Percentiles rank a stretch among this genome's conserved stretches.
Evolutionary conservation across 2,329 filamentous ascomycete species (phyloP).

Genomic region (Plenodomus tracheiphilus): DNA sequence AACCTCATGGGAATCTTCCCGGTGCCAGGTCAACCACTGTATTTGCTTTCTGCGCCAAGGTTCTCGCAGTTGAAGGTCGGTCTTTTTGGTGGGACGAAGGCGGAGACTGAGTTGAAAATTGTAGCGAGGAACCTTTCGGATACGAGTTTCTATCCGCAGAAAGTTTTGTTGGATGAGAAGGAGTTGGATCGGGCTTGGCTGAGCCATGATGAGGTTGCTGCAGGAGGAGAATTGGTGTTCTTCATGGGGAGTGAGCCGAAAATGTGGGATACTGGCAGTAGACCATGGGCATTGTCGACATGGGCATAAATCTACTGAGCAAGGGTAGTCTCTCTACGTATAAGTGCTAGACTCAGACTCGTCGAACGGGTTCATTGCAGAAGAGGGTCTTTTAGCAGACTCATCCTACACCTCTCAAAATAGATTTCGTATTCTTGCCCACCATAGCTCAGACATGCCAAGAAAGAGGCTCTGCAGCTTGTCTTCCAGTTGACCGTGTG

Average conservation of each 20-base stretch:
- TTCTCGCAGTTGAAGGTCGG: conserved; percentile 26
- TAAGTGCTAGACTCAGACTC: neutral
- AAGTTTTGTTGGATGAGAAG: conserved; percentile 3
- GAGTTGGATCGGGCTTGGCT: conserved; percentile 7
- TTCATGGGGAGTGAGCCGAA: conserved; percentile 4
- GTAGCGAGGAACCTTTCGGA: conserved; percentile 4
- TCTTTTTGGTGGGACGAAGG: conserved; percentile 7
- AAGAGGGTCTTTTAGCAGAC: neutral
- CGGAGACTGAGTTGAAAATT: conserved; percentile 3
- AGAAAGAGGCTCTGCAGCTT: neutral
- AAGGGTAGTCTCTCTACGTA: neutral
- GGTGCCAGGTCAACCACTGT: conserved; percentile 46
- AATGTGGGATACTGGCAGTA: conserved; percentile 5
- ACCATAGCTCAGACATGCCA: neutral
- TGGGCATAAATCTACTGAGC: neutral
- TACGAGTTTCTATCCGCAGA: conserved; percentile 7
- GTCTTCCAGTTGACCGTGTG: neutral
- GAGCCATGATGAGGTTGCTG: conserved; percentile 4
- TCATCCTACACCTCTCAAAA: too few relatives aligned
- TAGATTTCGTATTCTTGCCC: too few relatives aligned
- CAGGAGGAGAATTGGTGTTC: conserved; percentile 7
- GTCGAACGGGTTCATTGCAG: neutral
- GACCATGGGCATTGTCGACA: conserved; percentile 7
- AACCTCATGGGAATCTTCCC: conserved; percentile 50
- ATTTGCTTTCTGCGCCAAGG: conserved; percentile 46